Evolutionary conservation across 2,329 filamentous ascomycete species (phyloP), one percentile per base, ranked within the genome.

Genomic region (Zopfia rhizophila): DNA sequence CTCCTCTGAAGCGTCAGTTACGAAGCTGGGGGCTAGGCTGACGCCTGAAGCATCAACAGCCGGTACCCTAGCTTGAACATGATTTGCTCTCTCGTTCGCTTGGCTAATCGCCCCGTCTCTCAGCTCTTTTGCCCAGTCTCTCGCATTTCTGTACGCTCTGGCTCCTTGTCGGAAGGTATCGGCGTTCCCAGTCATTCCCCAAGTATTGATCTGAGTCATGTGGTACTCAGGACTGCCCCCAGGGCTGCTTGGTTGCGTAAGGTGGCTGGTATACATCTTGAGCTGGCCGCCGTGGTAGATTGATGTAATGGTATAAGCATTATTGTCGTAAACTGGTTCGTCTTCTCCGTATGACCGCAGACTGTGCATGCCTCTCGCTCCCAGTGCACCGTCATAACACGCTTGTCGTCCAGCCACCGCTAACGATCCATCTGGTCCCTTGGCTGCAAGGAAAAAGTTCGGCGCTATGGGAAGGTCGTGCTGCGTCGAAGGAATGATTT

Each of bases 211-310:
- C 25, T 41, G 33, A 5, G 68, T 74, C 69, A 76, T 77, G 37
- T 75, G 63, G 57, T 77, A 77, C 56, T 69, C 66, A 3, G 66
- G 68, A 35, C 29, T 66, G 53, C 46, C 65, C 51, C 18, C 47
- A 62, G 58, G 45, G n/a, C 17, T 53, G 5, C 38, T 58, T 30
- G 71, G 66, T 33, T 60, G 60, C n/a, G 63, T 68, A 39, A 55
- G n/a, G 46, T 76, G 64, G 50, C 69, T 65, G 33, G 72, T 60
- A 45, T 68, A 76, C 28, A 76, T 42, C 45, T 62, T 47, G 10
- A 78, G 71, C 12, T 2, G 8, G 25, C 73, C 70, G 41, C 40
- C 38, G 25, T 72, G 56, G 48, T 77, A 77, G 4, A 51, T 74
- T 6, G 68, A 66, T 35, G 63, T 69, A 30, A 74, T 68, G 0